These are phyloP conservation scores for Verticillium albo-atrum DNA, from an alignment of 2,329 filamentous ascomycete species.

Conservation along the genomic window DNA sequence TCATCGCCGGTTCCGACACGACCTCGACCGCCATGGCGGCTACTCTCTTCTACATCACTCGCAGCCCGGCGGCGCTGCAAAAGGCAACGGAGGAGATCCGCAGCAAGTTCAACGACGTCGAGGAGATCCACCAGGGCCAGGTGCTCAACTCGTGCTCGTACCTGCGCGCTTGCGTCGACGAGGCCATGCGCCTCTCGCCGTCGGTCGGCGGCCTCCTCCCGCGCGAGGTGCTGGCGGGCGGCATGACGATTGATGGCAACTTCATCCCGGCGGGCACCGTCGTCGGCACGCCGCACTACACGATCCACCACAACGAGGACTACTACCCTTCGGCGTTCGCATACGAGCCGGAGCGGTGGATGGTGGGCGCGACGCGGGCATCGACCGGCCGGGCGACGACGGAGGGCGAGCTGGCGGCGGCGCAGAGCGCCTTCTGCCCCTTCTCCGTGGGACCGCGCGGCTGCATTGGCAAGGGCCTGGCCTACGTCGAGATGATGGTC, in stretches of 20 bases:
- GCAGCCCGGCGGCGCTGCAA: constrained; percentile 41
- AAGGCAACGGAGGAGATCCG: constrained; percentile 49
- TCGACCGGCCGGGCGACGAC: constrained; percentile 32
- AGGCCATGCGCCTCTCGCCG: constrained; percentile 60
- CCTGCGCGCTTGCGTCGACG: constrained; percentile 60
- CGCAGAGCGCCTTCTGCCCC: constrained; percentile 68
- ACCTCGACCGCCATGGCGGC: constrained; percentile 65
- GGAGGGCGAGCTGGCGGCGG: constrained; percentile 47
- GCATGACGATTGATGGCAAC: constrained; percentile 49
- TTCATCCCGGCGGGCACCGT: constrained; percentile 54
- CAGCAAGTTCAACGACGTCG: constrained; percentile 41
- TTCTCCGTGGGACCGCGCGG: constrained; percentile 67
- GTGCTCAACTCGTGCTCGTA: constrained; percentile 48
- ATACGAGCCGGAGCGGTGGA: constrained; percentile 63
- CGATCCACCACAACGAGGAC: constrained; percentile 60
- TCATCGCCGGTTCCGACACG: constrained; percentile 69
- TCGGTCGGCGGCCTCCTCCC: constrained; percentile 57
- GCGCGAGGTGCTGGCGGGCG: constrained; percentile 53
- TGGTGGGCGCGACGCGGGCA: constrained; percentile 40
- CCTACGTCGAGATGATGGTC: constrained; percentile 62
- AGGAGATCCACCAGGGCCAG: constrained; percentile 51
- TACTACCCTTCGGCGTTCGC: constrained; percentile 58
- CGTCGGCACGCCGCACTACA: constrained; percentile 62
- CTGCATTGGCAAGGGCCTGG: constrained; percentile 68
- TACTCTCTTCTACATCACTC: constrained; percentile 58